Evolutionary conservation across 1,284 basidiomycete genomes (phyloP).

Genomic region (Ceratobasidium sp.): DNA sequence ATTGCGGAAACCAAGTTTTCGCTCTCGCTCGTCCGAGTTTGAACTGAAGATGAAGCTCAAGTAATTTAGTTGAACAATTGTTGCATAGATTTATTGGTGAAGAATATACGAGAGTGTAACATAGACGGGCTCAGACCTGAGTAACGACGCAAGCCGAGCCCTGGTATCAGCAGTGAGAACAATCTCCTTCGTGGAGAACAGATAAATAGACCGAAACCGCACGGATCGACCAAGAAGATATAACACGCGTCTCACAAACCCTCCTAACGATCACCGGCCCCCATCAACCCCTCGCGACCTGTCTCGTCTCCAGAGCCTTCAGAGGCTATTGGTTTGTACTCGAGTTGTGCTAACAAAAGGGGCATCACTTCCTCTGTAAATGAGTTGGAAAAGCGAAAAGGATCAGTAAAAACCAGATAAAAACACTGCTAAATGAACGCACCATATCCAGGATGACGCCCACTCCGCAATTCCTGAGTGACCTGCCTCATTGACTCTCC

Average conservation of each 20-base stretch:
- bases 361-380: constrained; percentile 78
- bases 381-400: neutral
- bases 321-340: constrained; percentile 64
- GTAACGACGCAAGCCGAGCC: constrained; percentile 3
- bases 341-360: constrained; percentile 72
- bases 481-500: constrained; percentile 85
- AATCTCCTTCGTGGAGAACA: neutral
- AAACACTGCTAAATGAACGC: constrained; percentile 45
- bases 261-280: constrained; percentile 17
- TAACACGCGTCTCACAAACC: neutral
- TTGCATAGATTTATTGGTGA: constrained; percentile 39
- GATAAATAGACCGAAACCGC: neutral
- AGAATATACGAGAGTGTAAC: constrained; percentile 34
- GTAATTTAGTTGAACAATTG: constrained; percentile 3
- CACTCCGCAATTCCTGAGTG: constrained; percentile 84
- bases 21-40: constrained; percentile 68
- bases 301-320: constrained; percentile 45
- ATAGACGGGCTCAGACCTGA: neutral
- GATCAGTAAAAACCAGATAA: too few relatives aligned
- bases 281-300: constrained; percentile 17
- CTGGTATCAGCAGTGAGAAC: neutral
- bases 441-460: constrained; percentile 82
- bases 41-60: constrained; percentile 48
- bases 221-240: constrained; percentile 1
- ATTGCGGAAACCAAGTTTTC: constrained; percentile 85